phyloP scores from a whole-genome alignment of 345 rosid genomes.

The Boechera stricta region DNA sequence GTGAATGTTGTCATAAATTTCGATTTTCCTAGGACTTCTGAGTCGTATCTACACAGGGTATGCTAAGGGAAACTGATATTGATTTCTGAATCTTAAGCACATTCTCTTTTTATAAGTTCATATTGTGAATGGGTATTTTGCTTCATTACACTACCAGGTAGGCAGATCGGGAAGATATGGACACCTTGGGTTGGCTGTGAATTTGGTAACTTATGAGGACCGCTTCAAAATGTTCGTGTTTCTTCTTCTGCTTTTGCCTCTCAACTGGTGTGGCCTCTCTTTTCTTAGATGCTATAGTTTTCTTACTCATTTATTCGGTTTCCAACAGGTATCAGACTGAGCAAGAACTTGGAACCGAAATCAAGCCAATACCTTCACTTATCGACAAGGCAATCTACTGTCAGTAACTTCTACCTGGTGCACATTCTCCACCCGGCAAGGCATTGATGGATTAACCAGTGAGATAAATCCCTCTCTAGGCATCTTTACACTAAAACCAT shows the following conservation, averaged over 20 bases:
- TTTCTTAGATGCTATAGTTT: background rate
- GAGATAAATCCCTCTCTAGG: constrained; percentile 25
- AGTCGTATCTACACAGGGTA: constrained; percentile 99
- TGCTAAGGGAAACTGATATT: constrained; percentile 20
- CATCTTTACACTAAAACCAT: background rate
- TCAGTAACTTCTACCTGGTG: constrained; percentile 52
- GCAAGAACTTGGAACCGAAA: constrained; percentile 99
- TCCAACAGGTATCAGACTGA: constrained; percentile 92
- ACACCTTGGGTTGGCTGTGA: constrained; percentile 98
- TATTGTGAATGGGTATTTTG: constrained; percentile 4
- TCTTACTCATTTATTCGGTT: constrained; percentile 14
- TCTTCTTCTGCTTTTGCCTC: constrained; percentile 6
- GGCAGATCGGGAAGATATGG: constrained; percentile 99
- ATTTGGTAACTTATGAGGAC: constrained; percentile 96
- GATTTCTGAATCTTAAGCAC: background rate
- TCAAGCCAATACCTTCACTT: constrained; percentile 97
- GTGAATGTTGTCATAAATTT: constrained; percentile 98
- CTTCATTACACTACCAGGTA: constrained; percentile 54
- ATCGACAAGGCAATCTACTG: constrained; percentile 97
- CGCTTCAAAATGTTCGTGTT: constrained; percentile 86
- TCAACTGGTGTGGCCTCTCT: background rate
- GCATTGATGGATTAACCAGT: constrained; percentile 24
- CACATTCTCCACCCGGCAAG: constrained; percentile 24
- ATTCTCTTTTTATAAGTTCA: background rate
- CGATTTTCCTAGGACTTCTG: constrained; percentile 94